phyloP scores from a whole-genome alignment of 352 stramenopile genomes.

The Albugo laibachii region DNA sequence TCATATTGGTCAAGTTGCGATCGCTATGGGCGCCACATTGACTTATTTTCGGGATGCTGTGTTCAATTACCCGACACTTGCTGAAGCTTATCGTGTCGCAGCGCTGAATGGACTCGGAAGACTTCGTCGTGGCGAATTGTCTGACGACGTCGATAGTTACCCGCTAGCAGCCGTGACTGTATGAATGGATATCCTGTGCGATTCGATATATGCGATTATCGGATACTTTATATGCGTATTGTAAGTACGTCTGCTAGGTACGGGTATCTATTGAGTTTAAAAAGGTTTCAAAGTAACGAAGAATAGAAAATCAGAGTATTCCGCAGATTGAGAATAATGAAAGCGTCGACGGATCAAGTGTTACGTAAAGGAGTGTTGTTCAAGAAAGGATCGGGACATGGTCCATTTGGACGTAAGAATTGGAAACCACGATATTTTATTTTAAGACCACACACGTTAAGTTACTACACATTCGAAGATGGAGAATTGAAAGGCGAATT shows the following conservation, averaged over 20 bases:
- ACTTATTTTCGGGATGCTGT: constrained; percentile 81
- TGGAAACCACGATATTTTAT: constrained; percentile 73
- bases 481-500: constrained; percentile 52
- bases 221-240: too few species aligned
- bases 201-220: too few species aligned
- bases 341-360: constrained; percentile 9
- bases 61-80: constrained; percentile 85
- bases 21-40: constrained; percentile 54
- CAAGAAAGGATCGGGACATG: constrained; percentile 45
- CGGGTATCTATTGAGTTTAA: too few species aligned
- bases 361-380: constrained; percentile 62
- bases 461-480: constrained; percentile 69
- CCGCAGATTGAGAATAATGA: too few species aligned
- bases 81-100: constrained; percentile 80
- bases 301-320: too few species aligned
- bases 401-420: constrained; percentile 39
- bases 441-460: constrained; percentile 28
- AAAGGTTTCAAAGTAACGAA: too few species aligned
- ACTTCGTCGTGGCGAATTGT: neutral
- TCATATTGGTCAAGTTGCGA: constrained; percentile 83
- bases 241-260: too few species aligned
- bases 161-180: too few species aligned
- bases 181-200: too few species aligned
- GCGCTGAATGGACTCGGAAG: constrained; percentile 61
- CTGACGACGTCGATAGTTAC: too few species aligned